Conservation (phyloP, 2,329 filamentous ascomycete genomes). For the Aspergillus pseudoglaucus region DNA sequence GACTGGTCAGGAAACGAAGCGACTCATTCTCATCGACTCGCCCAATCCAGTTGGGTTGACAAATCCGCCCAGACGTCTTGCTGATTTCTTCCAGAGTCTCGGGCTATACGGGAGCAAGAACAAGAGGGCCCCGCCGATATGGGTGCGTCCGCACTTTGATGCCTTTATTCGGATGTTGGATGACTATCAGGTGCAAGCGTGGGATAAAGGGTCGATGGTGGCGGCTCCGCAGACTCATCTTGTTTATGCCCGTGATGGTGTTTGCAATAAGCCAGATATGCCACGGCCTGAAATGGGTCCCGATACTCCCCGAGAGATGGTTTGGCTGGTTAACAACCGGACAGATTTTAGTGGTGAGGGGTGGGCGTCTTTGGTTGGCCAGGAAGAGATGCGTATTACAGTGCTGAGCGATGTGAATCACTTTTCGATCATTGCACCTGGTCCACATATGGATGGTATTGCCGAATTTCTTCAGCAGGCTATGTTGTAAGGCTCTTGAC, state of each 20-base stretch:
- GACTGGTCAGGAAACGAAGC: too few species aligned
- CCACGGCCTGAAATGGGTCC: slow-evolving; percentile 28
- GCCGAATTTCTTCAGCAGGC: too few species aligned
- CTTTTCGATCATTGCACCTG: slow-evolving; percentile 19
- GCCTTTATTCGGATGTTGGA: slow-evolving; percentile 45
- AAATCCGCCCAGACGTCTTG: too few species aligned
- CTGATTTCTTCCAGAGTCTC: slow-evolving; percentile 43
- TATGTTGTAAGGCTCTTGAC: too few species aligned
- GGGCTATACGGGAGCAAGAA: slow-evolving; percentile 41
- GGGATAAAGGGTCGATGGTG: too few species aligned
- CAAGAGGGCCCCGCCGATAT: slow-evolving; percentile 39
- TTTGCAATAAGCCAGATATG: slow-evolving; percentile 36
- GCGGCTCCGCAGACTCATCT: too few species aligned
- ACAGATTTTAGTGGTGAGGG: slow-evolving; percentile 42
- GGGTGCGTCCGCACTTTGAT: slow-evolving; percentile 48
- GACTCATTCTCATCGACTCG: too few species aligned
- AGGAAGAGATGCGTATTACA: slow-evolving; percentile 26
- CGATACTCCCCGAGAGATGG: slow-evolving; percentile 41
- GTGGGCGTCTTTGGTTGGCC: slow-evolving; percentile 40
- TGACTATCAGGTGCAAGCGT: slow-evolving; percentile 4
- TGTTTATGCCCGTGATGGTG: slow-evolving; percentile 43
- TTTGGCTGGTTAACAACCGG: slow-evolving; percentile 42
- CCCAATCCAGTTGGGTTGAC: too few species aligned
- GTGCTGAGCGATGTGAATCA: slow-evolving; percentile 25
- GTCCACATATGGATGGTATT: too few species aligned